Evolutionary conservation across 2,329 filamentous ascomycete genomes (phyloP).

Genomic region (Cladosporium sp.): DNA sequence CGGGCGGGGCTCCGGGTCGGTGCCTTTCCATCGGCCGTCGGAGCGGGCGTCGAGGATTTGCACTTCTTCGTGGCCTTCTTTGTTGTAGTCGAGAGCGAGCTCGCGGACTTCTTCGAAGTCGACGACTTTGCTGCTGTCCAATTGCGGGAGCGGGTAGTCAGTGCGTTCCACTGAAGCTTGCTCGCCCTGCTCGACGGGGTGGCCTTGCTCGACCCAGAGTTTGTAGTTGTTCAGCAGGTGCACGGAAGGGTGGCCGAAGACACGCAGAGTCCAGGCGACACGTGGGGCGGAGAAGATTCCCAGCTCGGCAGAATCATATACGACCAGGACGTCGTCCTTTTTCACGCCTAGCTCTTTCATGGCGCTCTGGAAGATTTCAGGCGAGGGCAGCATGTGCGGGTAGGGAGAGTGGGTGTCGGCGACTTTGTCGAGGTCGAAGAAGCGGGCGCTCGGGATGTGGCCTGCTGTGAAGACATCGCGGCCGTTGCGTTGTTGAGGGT

Average conservation of each 20-base stretch:
- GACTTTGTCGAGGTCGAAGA: conserved; percentile 92
- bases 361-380: conserved; percentile 74
- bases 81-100: conserved; percentile 69
- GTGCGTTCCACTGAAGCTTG: conserved; percentile 45
- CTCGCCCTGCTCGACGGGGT: conserved; percentile 74
- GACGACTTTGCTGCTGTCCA: conserved; percentile 60
- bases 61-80: conserved; percentile 75
- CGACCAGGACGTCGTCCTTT: conserved; percentile 82
- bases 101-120: conserved; percentile 79
- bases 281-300: conserved; percentile 93
- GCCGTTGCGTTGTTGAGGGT: conserved; percentile 67
- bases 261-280: conserved; percentile 86
- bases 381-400: conserved; percentile 89
- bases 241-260: conserved; percentile 84
- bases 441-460: conserved; percentile 83
- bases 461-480: conserved; percentile 73
- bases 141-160: conserved; percentile 40
- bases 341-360: conserved; percentile 87
- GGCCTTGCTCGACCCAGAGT: conserved; percentile 80
- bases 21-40: conserved; percentile 72
- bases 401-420: conserved; percentile 85
- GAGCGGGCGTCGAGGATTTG: conserved; percentile 88
- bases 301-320: conserved; percentile 87
- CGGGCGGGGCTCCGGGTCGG: conserved; percentile 77
- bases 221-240: conserved; percentile 95